Conservation (phyloP, 108 stramenopile species). For the Discostella pseudostelligera region DNA sequence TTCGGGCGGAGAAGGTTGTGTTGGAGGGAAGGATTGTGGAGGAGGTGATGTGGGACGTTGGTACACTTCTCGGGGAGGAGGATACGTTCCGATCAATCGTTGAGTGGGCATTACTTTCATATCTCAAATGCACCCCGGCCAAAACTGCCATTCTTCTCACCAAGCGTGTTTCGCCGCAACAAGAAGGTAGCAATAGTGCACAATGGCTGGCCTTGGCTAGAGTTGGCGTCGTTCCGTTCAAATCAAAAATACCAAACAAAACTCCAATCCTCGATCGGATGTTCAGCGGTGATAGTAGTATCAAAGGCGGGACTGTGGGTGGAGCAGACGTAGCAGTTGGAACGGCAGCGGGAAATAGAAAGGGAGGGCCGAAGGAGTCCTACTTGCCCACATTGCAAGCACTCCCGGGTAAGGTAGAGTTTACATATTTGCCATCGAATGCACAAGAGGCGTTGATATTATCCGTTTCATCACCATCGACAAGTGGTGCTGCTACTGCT, state of each 20-base stretch:
- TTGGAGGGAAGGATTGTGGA: slow-evolving; percentile 55
- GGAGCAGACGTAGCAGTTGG: slow-evolving; percentile 18
- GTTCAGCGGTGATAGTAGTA: slow-evolving; percentile 32
- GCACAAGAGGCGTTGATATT: slow-evolving; percentile 72
- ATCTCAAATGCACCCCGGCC: slow-evolving; percentile 69
- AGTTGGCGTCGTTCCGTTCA: slow-evolving; percentile 56
- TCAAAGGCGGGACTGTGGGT: slow-evolving; percentile 35
- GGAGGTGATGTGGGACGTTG: slow-evolving; percentile 32
- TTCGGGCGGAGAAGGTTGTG: slow-evolving; percentile 62
- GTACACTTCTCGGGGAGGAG: slow-evolving; percentile 4
- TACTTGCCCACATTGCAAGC: slow-evolving; percentile 86
- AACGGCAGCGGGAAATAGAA: slow-evolving; percentile 6
- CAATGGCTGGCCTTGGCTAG: slow-evolving; percentile 56
- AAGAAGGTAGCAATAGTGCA: not conserved
- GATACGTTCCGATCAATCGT: slow-evolving; percentile 11
- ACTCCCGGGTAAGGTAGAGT: slow-evolving; percentile 74
- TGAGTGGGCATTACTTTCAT: slow-evolving; percentile 63
- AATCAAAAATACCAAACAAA: slow-evolving; percentile 10
- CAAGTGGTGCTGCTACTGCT: not conserved
- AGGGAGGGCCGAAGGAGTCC: slow-evolving; percentile 54
- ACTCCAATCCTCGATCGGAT: slow-evolving; percentile 80
- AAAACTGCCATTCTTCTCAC: slow-evolving; percentile 60
- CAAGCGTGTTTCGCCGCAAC: slow-evolving; percentile 9
- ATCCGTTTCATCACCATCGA: slow-evolving; percentile 31
- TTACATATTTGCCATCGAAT: slow-evolving; percentile 77